phyloP scores from a whole-genome alignment of 2,329 filamentous ascomycete genomes.

The Echinosphaeria canescens region DNA sequence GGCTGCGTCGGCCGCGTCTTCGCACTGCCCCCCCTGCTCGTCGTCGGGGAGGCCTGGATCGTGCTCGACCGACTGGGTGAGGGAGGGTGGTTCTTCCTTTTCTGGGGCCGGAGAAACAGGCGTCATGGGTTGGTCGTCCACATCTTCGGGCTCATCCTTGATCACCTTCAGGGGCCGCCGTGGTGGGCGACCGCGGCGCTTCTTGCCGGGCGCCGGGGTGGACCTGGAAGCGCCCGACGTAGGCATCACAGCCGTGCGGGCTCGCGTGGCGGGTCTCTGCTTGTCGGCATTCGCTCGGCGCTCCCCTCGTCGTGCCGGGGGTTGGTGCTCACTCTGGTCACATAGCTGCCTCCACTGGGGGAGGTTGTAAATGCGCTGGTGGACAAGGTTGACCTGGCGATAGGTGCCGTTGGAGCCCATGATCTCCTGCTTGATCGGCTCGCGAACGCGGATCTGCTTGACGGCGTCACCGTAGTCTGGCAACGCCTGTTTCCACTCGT shows the following conservation, averaged over 20 bases:
- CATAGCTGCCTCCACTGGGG: conserved; percentile 91
- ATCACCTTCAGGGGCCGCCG: conserved; percentile 4
- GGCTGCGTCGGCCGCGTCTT: no score
- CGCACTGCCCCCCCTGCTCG: no score
- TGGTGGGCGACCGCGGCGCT: conserved; percentile 13
- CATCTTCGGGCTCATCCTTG: conserved; percentile 14
- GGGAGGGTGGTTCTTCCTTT: no score
- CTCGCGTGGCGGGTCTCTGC: conserved; percentile 18
- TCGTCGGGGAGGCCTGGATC: no score
- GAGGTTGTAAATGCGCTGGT: conserved; percentile 87
- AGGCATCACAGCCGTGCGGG: conserved; percentile 12
- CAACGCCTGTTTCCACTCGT: conserved; percentile 76
- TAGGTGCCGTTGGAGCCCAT: conserved; percentile 91
- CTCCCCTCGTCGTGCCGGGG: conserved; percentile 75
- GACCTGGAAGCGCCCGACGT: conserved; percentile 7
- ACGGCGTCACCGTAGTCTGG: conserved; percentile 65
- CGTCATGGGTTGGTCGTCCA: conserved; percentile 32
- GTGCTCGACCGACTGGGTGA: no score
- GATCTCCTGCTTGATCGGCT: conserved; percentile 96
- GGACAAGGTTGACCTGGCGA: conserved; percentile 91
- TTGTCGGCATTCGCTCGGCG: conserved; percentile 40
- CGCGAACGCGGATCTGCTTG: conserved; percentile 82
- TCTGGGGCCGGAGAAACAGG: conserved; percentile 29
- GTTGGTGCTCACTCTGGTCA: conserved; percentile 89
- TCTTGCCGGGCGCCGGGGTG: conserved; percentile 11